These are phyloP conservation scores for Aspergillus costaricaensis DNA, from an alignment of 2,329 filamentous ascomycete genomes.

Conservation along the genomic window DNA sequence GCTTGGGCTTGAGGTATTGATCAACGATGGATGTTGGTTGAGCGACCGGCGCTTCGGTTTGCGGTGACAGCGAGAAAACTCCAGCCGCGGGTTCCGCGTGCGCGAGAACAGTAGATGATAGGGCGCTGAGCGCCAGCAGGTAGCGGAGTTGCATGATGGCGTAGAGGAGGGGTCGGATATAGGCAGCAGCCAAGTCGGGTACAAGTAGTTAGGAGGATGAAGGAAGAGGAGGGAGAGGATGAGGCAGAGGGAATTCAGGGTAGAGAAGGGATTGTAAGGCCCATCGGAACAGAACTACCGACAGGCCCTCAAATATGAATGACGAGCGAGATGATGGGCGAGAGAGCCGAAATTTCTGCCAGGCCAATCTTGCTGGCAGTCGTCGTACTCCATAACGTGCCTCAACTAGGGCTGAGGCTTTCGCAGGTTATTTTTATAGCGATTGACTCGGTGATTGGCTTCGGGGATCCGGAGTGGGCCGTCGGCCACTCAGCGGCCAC, in stretches of 20 bases:
- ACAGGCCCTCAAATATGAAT: neutral
- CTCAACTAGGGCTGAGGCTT: constrained; percentile 10
- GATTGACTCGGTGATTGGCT: neutral
- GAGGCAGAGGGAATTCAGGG: neutral
- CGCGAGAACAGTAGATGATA: neutral
- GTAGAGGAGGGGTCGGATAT: neutral
- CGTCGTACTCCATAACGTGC: constrained; percentile 4
- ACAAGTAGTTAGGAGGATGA: neutral
- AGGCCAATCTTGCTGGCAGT: neutral
- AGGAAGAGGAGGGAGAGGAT: neutral
- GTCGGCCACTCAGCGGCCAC: constrained; percentile 7
- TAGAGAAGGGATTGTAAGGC: neutral
- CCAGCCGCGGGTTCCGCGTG: neutral
- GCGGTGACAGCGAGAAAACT: neutral
- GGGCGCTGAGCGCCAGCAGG: neutral
- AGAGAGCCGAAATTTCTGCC: constrained; percentile 4
- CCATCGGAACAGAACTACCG: neutral
- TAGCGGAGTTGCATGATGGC: neutral
- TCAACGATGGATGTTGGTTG: neutral
- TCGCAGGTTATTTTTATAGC: constrained; percentile 4
- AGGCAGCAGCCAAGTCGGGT: neutral
- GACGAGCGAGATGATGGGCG: neutral
- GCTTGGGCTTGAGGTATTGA: neutral
- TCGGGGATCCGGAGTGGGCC: neutral
- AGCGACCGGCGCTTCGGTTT: neutral